phyloP scores from a whole-genome alignment of 2,329 filamentous ascomycete genomes.

The Thielaviopsis ethacetica region DNA sequence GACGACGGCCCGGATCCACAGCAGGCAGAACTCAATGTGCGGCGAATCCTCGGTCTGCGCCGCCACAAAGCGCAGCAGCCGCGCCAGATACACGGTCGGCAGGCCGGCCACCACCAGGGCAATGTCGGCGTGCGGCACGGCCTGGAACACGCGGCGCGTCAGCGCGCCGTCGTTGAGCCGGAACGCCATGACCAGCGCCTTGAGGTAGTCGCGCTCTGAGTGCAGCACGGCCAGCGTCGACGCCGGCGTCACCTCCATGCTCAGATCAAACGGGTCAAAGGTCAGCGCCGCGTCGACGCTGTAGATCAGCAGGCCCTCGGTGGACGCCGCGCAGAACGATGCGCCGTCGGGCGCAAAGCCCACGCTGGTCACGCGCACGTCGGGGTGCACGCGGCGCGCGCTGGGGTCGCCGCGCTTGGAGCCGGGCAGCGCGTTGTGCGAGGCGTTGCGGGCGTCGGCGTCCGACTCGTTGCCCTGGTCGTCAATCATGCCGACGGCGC shows the following conservation, averaged over 20 bases:
- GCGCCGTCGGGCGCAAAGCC: conserved; percentile 79
- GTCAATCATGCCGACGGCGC: conserved; percentile 70
- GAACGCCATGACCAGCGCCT: conserved; percentile 93
- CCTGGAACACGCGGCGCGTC: conserved; percentile 72
- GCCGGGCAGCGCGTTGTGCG: conserved; percentile 71
- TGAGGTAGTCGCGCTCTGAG: conserved; percentile 63
- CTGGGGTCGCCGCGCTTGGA: conserved; percentile 72
- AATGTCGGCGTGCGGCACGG: conserved; percentile 60
- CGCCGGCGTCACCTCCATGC: conserved; percentile 81
- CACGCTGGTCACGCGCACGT: conserved; percentile 70
- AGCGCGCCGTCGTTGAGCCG: conserved; percentile 75
- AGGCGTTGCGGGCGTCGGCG: conserved; percentile 75
- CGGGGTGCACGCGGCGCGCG: conserved; percentile 56
- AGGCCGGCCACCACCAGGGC: conserved; percentile 61
- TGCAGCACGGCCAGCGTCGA: conserved; percentile 57
- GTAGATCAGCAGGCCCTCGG: conserved; percentile 87
- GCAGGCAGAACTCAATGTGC: conserved; percentile 83
- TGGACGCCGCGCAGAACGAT: conserved; percentile 86
- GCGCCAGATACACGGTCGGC: conserved; percentile 71
- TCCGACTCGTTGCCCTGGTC: conserved; percentile 31
- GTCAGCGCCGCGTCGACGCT: conserved; percentile 68
- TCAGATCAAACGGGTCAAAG: conserved; percentile 93
- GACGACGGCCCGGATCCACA: conserved; percentile 77
- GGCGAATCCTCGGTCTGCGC: conserved; percentile 77
- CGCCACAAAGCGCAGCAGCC: conserved; percentile 74